phyloP scores from a whole-genome alignment of 805 yeast species.

The Lachancea mirantina region DNA sequence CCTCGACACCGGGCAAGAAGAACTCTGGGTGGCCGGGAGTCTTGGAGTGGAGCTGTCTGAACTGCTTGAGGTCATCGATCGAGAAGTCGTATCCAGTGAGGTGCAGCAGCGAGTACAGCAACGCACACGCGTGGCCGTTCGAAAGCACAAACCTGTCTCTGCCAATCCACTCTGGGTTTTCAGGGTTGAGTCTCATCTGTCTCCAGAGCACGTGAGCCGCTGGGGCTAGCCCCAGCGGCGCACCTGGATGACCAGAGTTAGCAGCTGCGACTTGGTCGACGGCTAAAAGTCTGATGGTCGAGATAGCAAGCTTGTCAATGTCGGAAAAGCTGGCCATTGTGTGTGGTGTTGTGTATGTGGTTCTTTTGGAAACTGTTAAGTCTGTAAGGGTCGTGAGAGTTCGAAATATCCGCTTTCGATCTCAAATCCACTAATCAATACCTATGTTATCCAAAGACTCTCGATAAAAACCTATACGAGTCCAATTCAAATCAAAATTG shows the following conservation, averaged over 20 bases:
- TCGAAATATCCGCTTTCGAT: too few species aligned
- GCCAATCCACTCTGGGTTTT: constrained; percentile 87
- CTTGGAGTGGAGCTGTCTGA: constrained; percentile 84
- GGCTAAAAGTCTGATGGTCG: constrained; percentile 83
- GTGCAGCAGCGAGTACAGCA: constrained; percentile 78
- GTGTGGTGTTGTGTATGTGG: constrained; percentile 1
- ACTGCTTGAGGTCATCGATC: constrained; percentile 79
- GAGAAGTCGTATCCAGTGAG: constrained; percentile 71
- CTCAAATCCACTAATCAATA: too few species aligned
- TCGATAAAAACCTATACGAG: too few species aligned
- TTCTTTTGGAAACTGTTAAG: too few species aligned
- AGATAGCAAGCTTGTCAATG: constrained; percentile 68
- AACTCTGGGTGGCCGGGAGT: constrained; percentile 98
- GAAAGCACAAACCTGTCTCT: constrained; percentile 93
- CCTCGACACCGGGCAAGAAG: constrained; percentile 89
- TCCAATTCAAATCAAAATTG: too few species aligned
- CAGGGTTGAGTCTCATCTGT: constrained; percentile 80
- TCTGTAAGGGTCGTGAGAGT: too few species aligned
- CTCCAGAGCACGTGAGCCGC: constrained; percentile 80
- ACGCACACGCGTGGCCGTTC: constrained; percentile 94
- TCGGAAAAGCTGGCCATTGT: constrained; percentile 38
- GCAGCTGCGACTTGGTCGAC: constrained; percentile 83
- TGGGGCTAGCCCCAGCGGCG: constrained; percentile 97
- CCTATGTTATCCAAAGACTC: too few species aligned
- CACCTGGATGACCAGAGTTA: constrained; percentile 98